These are phyloP conservation scores for Turnera subulata DNA, from an alignment of 345 rosid species.

Conservation along the genomic window DNA sequence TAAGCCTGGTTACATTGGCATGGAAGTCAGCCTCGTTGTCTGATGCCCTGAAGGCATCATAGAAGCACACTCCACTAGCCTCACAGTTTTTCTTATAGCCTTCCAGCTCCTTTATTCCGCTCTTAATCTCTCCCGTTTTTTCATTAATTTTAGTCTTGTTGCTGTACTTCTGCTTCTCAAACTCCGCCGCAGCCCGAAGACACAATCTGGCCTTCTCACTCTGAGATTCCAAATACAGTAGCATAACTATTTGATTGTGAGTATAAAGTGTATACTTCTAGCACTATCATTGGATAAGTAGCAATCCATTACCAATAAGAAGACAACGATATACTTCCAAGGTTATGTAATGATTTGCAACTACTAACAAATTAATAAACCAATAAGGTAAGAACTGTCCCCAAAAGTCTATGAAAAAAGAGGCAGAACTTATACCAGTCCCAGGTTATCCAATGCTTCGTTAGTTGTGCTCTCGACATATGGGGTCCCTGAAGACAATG, in stretches of 20 bases:
- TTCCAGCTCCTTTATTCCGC: constrained; percentile 13
- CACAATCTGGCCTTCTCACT: constrained; percentile 52
- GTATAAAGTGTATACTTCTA: background rate
- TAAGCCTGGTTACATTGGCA: constrained; percentile 63
- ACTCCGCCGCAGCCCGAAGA: constrained; percentile 51
- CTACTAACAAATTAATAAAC: too few species aligned
- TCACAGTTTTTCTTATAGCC: constrained; percentile 35
- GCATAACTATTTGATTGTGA: background rate
- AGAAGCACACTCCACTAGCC: constrained; percentile 40
- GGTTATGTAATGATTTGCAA: too few species aligned
- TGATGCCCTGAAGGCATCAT: constrained; percentile 56
- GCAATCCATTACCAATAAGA: too few species aligned
- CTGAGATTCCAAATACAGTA: constrained; percentile 26
- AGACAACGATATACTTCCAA: too few species aligned
- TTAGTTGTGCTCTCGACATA: constrained; percentile 9
- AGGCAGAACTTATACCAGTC: constrained; percentile 49
- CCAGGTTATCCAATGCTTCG: constrained; percentile 45
- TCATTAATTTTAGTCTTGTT: constrained; percentile 25
- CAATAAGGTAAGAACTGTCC: too few species aligned
- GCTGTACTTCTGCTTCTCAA: constrained; percentile 43
- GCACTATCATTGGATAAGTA: too few species aligned
- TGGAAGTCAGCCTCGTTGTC: constrained; percentile 40
- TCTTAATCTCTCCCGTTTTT: constrained; percentile 26
- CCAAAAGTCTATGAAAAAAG: too few species aligned
- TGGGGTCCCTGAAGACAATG: constrained; percentile 28